A percentile compares a stretch with the other conserved stretches of the same genome.
phyloP scores from a whole-genome alignment of 2,329 filamentous ascomycete species.

The Aspergillus eucalypticola region DNA sequence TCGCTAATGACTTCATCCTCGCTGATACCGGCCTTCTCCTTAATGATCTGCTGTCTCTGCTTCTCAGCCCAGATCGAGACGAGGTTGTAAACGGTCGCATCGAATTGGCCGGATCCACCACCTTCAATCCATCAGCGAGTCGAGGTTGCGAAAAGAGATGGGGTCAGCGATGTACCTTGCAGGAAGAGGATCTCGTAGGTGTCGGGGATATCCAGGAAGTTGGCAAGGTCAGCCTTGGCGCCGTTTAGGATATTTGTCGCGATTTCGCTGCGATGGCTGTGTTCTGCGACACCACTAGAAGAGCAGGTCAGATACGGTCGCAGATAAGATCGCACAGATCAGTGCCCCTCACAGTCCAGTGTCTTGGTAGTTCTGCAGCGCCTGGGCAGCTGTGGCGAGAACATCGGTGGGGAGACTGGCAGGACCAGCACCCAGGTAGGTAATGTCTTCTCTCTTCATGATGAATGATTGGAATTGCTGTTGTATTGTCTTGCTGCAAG shows the following conservation, averaged over 20 bases:
- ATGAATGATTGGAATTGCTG: background rate
- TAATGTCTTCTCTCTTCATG: constrained; percentile 71
- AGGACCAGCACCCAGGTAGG: constrained; percentile 89
- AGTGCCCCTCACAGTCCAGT: constrained; percentile 61
- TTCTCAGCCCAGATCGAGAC: constrained; percentile 77
- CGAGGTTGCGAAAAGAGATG: background rate
- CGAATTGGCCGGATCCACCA: constrained; percentile 84
- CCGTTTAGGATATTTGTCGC: constrained; percentile 78
- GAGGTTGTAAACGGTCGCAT: constrained; percentile 79
- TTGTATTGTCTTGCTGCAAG: background rate
- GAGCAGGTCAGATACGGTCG: constrained; percentile 5
- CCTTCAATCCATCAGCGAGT: constrained; percentile 49
- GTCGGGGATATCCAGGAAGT: constrained; percentile 77
- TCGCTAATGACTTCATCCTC: constrained; percentile 60
- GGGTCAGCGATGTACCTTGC: constrained; percentile 57
- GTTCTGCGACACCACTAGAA: constrained; percentile 71
- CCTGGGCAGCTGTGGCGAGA: constrained; percentile 72
- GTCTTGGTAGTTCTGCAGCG: constrained; percentile 77
- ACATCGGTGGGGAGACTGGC: constrained; percentile 81
- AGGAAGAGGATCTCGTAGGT: constrained; percentile 78
- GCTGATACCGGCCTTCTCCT: constrained; percentile 47
- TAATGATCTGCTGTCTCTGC: constrained; percentile 57
- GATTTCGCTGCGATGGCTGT: constrained; percentile 80
- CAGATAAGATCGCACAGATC: background rate
- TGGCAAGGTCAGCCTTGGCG: constrained; percentile 71